Evolutionary conservation across 1,284 basidiomycete species (phyloP).

Genomic region (Apiotrichum gracile): DNA sequence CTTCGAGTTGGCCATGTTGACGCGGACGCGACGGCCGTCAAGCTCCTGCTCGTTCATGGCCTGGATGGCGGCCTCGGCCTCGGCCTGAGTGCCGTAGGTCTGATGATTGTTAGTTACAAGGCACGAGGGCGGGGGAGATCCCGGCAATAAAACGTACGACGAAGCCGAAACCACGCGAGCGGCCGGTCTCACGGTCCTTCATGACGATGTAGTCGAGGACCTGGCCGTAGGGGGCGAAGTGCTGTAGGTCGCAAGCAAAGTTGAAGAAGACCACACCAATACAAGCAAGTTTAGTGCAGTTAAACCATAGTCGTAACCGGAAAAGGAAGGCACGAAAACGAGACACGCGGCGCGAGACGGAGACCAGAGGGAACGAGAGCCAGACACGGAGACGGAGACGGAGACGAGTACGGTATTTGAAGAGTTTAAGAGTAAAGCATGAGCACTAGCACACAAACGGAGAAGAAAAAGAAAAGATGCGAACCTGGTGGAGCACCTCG

Average conservation of each 20-base stretch:
- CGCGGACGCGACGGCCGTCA: slow-evolving; percentile 81
- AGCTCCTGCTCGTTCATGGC: slow-evolving; percentile 85
- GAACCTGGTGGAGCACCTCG: slow-evolving; percentile 72
- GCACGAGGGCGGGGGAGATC: too few relatives aligned
- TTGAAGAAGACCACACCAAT: not conserved
- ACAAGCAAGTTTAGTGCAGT: too few relatives aligned
- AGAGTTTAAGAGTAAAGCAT: slow-evolving; percentile 24
- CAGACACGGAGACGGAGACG: not conserved
- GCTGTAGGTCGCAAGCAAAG: slow-evolving; percentile 18
- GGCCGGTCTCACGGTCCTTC: slow-evolving; percentile 94
- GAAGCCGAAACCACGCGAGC: slow-evolving; percentile 94
- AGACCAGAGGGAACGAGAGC: slow-evolving; percentile 10
- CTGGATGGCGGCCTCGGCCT: slow-evolving; percentile 74
- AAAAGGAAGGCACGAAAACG: not conserved
- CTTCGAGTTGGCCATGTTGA: slow-evolving; percentile 89
- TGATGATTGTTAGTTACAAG: slow-evolving; percentile 9
- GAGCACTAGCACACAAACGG: slow-evolving; percentile 75
- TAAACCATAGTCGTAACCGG: too few relatives aligned
- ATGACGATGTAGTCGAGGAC: slow-evolving; percentile 72
- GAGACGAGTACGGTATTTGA: not conserved
- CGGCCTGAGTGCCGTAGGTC: slow-evolving; percentile 59
- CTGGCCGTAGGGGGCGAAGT: slow-evolving; percentile 44
- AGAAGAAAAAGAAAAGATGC: slow-evolving; percentile 45
- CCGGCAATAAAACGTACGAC: slow-evolving; percentile 51
- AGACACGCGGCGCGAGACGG: slow-evolving; percentile 6